Percentiles rank a stretch among this genome's conserved stretches.
Conservation (phyloP, 106 monocot species). For the Acorus gramineus region DNA sequence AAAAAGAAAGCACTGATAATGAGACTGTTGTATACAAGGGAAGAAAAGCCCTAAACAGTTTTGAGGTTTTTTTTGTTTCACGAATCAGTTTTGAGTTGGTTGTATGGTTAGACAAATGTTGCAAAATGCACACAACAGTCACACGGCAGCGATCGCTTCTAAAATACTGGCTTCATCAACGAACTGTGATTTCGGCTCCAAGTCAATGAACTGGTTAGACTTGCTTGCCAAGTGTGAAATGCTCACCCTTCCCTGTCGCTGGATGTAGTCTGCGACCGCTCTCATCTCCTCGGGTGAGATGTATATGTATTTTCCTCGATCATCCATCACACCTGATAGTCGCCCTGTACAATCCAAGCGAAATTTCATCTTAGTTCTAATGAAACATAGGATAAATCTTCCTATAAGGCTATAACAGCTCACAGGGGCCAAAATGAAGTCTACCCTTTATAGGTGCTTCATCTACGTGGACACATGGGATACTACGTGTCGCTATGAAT, state of each 20-base stretch:
- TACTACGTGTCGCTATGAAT: no score
- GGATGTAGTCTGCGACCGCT: constrained; percentile 89
- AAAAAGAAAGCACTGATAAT: no score
- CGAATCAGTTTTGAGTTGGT: no score
- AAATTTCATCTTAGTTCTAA: neutral
- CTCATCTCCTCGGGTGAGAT: constrained; percentile 91
- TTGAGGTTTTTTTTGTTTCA: no score
- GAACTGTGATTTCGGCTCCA: constrained; percentile 56
- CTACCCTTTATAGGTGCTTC: no score
- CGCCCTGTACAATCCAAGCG: constrained; percentile 37
- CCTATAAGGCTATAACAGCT: neutral
- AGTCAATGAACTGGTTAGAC: constrained; percentile 95
- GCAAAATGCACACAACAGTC: constrained; percentile 4
- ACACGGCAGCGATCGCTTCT: constrained; percentile 35
- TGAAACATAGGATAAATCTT: neutral
- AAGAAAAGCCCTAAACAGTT: no score
- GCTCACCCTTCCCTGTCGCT: constrained; percentile 69
- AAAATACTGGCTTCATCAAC: constrained; percentile 19
- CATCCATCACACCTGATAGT: constrained; percentile 96
- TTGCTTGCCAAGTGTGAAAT: constrained; percentile 85
- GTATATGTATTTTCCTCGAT: constrained; percentile 91
- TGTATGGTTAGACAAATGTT: no score
- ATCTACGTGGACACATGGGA: no score
- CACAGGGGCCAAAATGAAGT: no score
- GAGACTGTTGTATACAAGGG: no score